These are phyloP conservation scores for Scedosporium apiospermum DNA, from an alignment of 2,329 filamentous ascomycete species.

Conservation along the genomic window DNA sequence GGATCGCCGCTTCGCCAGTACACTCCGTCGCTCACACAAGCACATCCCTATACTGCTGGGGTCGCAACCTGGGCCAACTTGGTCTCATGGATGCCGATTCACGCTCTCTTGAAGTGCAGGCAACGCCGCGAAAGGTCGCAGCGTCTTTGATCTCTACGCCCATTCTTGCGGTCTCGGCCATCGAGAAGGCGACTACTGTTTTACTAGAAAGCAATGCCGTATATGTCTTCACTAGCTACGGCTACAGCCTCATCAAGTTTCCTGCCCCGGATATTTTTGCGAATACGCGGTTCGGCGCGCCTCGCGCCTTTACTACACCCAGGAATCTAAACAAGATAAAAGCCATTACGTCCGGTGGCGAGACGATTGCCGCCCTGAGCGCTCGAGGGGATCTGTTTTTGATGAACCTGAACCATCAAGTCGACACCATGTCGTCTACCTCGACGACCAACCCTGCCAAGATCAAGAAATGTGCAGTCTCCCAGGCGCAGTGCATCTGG, in stretches of 20 bases:
- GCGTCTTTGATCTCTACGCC: slow-evolving; percentile 59
- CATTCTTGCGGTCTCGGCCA: slow-evolving; percentile 75
- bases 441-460: slow-evolving; percentile 92
- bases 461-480: slow-evolving; percentile 67
- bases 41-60: slow-evolving; percentile 81
- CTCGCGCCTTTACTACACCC: slow-evolving; percentile 30
- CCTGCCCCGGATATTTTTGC: slow-evolving; percentile 61
- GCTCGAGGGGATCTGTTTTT: slow-evolving; percentile 82
- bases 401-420: slow-evolving; percentile 61
- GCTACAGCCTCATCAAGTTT: slow-evolving; percentile 85
- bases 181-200: slow-evolving; percentile 80
- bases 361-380: slow-evolving; percentile 84
- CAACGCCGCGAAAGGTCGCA: slow-evolving; percentile 75
- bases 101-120: slow-evolving; percentile 76
- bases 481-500: slow-evolving; percentile 75
- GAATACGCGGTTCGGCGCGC: slow-evolving; percentile 30
- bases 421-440: slow-evolving; percentile 48
- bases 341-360: slow-evolving; percentile 72
- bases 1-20: slow-evolving; percentile 78
- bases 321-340: slow-evolving; percentile 50
- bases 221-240: slow-evolving; percentile 91
- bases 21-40: slow-evolving; percentile 86
- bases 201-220: slow-evolving; percentile 81
- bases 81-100: slow-evolving; percentile 93
- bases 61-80: slow-evolving; percentile 88